A percentile compares a stretch with the other conserved stretches of the same genome.
Conservation (phyloP, 2,329 filamentous ascomycete species). For the Colletotrichum sp. region DNA sequence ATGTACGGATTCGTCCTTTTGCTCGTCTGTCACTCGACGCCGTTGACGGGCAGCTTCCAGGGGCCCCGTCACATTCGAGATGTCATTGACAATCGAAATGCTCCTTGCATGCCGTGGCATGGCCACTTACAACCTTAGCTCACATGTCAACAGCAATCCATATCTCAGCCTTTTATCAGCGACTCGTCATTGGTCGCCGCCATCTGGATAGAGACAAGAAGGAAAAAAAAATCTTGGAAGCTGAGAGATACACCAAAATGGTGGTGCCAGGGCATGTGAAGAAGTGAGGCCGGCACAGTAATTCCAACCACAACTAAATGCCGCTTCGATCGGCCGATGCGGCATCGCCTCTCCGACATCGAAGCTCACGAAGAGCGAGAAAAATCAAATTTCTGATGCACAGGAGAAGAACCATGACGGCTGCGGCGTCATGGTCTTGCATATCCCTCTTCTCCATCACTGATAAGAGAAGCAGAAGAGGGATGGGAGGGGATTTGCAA, state of each 20-base stretch:
- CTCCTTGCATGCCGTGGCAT: slow-evolving; percentile 9
- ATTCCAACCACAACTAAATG: neutral
- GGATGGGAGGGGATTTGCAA: neutral
- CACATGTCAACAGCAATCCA: neutral
- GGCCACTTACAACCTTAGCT: neutral
- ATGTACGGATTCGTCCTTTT: neutral
- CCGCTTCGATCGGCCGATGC: neutral
- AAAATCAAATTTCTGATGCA: neutral
- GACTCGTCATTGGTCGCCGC: slow-evolving; percentile 1
- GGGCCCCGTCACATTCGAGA: neutral
- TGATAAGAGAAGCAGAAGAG: slow-evolving; percentile 3
- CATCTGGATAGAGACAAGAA: neutral
- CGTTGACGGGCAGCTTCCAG: neutral
- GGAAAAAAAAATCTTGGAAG: neutral
- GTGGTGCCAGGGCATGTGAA: neutral
- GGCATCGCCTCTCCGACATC: neutral
- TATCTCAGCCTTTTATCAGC: neutral
- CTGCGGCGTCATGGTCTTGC: slow-evolving; percentile 1
- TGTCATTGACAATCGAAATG: slow-evolving; percentile 4
- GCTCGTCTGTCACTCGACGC: neutral
- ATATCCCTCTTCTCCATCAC: slow-evolving; percentile 6
- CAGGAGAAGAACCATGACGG: neutral
- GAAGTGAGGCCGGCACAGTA: neutral
- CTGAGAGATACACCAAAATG: neutral
- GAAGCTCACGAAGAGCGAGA: neutral